Conservation (phyloP, 2,329 filamentous ascomycete genomes). For the Phaeophleospora eucalypticola region DNA sequence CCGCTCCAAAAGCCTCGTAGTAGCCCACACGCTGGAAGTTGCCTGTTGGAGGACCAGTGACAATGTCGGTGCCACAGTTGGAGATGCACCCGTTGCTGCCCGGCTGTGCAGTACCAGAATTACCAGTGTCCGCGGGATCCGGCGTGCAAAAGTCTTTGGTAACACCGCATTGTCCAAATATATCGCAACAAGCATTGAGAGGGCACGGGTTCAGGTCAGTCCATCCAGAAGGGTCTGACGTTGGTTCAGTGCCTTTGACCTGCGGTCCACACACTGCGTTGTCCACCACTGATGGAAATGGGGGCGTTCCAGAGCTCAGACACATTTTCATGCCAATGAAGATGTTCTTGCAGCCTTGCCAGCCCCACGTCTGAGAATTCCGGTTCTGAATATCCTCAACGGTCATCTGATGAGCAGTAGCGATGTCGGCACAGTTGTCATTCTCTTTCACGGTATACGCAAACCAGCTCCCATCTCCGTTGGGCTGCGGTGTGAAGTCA, state of each 20-base stretch:
- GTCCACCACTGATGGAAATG: constrained; percentile 38
- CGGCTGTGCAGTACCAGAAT: constrained; percentile 36
- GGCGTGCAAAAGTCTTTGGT: constrained; percentile 44
- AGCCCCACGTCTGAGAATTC: constrained; percentile 46
- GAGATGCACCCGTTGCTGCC: constrained; percentile 39
- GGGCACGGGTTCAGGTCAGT: constrained; percentile 31
- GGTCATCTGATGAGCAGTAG: constrained; percentile 34
- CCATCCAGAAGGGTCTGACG: constrained; percentile 31
- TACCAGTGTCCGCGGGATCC: constrained; percentile 27
- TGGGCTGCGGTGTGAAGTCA: constrained; percentile 33
- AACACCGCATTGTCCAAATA: constrained; percentile 46
- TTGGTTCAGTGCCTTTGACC: constrained; percentile 37
- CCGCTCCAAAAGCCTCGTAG: constrained; percentile 32
- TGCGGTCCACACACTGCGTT: constrained; percentile 47
- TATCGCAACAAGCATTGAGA: constrained; percentile 42
- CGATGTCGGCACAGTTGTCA: constrained; percentile 38
- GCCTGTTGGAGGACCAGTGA: too few relatives aligned
- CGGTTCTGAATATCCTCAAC: constrained; percentile 36
- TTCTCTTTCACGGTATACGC: constrained; percentile 32
- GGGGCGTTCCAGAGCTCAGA: constrained; percentile 38
- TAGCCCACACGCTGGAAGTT: constrained; percentile 29
- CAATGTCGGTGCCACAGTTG: constrained; percentile 41
- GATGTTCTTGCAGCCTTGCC: constrained; percentile 38
- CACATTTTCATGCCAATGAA: constrained; percentile 35
- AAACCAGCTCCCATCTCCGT: constrained; percentile 37